Percentiles rank a stretch among this genome's conserved stretches.
phyloP scores from a whole-genome alignment of 768 basidiomycete genomes.

The Lepiota subincarnata region DNA sequence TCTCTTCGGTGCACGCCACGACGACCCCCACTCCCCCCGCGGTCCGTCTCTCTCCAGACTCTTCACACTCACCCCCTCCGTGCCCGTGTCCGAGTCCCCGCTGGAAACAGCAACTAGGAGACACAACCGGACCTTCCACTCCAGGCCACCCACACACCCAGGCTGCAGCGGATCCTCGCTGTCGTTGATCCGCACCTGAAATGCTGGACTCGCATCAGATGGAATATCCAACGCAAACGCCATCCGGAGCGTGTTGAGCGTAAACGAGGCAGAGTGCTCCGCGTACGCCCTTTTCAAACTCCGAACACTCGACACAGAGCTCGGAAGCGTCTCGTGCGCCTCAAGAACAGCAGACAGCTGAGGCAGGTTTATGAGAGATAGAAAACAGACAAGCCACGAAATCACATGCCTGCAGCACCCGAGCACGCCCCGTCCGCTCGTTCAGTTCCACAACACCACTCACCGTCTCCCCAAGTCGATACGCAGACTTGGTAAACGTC shows the following conservation, averaged over 20 bases:
- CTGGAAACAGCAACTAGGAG: conserved; percentile 75
- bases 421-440: conserved; percentile 54
- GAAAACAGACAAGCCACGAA: neutral
- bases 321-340: conserved; percentile 80
- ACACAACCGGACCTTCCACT: conserved; percentile 86
- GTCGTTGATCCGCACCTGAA: conserved; percentile 57
- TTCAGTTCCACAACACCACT: conserved; percentile 88
- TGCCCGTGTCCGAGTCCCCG: conserved; percentile 39
- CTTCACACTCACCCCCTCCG: conserved; percentile 50
- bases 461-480: conserved; percentile 89
- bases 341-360: conserved; percentile 88
- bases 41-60: conserved; percentile 54
- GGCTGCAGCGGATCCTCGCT: conserved; percentile 10
- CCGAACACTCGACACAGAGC: conserved; percentile 44
- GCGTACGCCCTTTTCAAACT: conserved; percentile 75
- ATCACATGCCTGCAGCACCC: conserved; percentile 78
- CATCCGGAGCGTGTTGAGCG: conserved; percentile 66
- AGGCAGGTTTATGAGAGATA: neutral
- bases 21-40: conserved; percentile 67
- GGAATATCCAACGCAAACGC: conserved; percentile 92
- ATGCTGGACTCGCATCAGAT: conserved; percentile 84
- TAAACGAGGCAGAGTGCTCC: conserved; percentile 78
- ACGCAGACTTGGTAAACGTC: conserved; percentile 89
- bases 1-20: conserved; percentile 55
- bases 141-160: conserved; percentile 60